Evolutionary conservation across 805 yeast species (phyloP).

Genomic region (Candida jianshihensis): DNA sequence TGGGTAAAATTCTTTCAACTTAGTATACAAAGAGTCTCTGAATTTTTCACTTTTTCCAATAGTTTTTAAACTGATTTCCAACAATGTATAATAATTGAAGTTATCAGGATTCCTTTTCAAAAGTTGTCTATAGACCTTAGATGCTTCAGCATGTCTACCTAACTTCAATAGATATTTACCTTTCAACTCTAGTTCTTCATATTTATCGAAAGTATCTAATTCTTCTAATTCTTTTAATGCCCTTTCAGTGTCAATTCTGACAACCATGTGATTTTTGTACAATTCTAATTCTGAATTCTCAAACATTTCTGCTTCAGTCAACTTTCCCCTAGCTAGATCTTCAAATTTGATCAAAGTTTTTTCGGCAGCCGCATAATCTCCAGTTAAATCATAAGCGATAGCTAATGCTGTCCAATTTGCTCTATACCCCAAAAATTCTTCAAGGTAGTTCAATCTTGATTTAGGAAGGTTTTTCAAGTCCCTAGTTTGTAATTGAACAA

Average conservation of each 20-base stretch:
- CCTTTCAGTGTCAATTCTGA: conserved; percentile 35
- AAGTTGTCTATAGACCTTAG: conserved; percentile 56
- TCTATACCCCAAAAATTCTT: conserved; percentile 71
- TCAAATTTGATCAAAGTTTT: conserved; percentile 72
- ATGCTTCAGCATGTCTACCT: conserved; percentile 56
- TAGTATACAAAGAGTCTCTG: conserved; percentile 56
- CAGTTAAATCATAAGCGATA: conserved; percentile 72
- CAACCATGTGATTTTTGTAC: conserved; percentile 66
- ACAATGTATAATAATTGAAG: conserved; percentile 49
- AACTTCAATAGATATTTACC: conserved; percentile 58
- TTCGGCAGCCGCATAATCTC: conserved; percentile 61
- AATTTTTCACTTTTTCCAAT: conserved; percentile 35
- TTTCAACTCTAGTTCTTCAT: conserved; percentile 55
- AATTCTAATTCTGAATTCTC: conserved; percentile 80
- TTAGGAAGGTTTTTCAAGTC: conserved; percentile 57
- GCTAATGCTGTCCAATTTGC: conserved; percentile 90
- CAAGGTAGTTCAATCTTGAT: conserved; percentile 63
- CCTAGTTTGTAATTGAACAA: conserved; percentile 73
- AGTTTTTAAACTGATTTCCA: conserved; percentile 62
- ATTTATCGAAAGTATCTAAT: conserved; percentile 48
- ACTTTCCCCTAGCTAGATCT: conserved; percentile 59
- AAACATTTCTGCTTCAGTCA: conserved; percentile 56
- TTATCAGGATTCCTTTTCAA: conserved; percentile 85
- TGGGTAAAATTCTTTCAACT: conserved; percentile 67
- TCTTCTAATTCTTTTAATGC: conserved; percentile 55